These are phyloP conservation scores for Thyridium curvatum DNA, from an alignment of 2,329 filamentous ascomycete genomes.

Conservation along the genomic window DNA sequence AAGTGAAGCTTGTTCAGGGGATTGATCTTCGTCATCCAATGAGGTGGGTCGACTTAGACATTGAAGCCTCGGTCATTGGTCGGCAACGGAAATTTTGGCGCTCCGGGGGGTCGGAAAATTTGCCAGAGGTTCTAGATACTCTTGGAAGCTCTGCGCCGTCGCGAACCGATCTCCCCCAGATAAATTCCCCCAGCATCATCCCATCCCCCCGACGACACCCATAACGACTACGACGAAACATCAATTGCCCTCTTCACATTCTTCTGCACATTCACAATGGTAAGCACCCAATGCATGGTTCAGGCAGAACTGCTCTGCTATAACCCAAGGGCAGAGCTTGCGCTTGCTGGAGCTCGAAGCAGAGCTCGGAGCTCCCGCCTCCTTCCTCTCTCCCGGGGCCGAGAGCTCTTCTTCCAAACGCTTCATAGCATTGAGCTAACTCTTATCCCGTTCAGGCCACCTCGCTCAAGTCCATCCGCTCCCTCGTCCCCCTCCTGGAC, in stretches of 20 bases:
- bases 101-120: conserved; percentile 14
- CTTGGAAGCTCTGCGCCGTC: conserved; percentile 20
- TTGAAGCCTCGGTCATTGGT: not conserved
- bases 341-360: not conserved
- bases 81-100: conserved; percentile 13
- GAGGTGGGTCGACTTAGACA: not conserved
- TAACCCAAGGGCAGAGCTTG: too few species aligned
- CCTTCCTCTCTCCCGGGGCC: too few species aligned
- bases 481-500: conserved; percentile 92
- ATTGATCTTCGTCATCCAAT: too few species aligned
- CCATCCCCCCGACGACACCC: too few species aligned
- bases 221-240: not conserved
- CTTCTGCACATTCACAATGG: conserved; percentile 13
- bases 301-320: conserved; percentile 2
- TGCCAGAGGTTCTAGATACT: conserved; percentile 22
- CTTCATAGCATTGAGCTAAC: not conserved
- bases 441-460: conserved; percentile 41
- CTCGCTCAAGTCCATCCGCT: conserved; percentile 90
- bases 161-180: not conserved
- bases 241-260: conserved; percentile 2
- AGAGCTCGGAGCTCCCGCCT: not conserved
- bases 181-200: not conserved
- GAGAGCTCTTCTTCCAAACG: not conserved
- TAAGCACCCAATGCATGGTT: conserved; percentile 6
- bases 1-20: too few species aligned